Conservation (phyloP, 805 yeast genomes). For the Yarrowia sp. region DNA sequence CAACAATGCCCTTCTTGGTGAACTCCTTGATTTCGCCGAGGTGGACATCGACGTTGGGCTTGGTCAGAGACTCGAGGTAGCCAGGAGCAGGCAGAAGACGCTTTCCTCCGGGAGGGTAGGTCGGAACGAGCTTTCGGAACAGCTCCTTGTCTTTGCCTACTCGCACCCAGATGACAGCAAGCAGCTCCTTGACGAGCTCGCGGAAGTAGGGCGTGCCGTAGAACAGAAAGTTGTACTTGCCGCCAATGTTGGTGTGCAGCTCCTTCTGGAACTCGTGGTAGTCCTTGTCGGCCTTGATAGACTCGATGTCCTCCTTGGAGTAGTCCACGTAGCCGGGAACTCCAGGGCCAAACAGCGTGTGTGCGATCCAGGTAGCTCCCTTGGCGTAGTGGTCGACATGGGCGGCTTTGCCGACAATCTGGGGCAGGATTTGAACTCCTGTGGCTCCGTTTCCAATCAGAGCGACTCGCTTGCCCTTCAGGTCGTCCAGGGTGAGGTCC, state of each 20-base stretch:
- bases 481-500: conserved; percentile 31
- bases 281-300: conserved; percentile 24
- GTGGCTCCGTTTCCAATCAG: conserved; percentile 42
- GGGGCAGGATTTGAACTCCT: conserved; percentile 40
- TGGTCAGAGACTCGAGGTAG: conserved; percentile 29
- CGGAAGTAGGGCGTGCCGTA: conserved; percentile 16
- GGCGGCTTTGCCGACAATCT: conserved; percentile 33
- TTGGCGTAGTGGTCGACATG: conserved; percentile 32
- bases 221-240: conserved; percentile 25
- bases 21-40: conserved; percentile 28
- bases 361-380: conserved; percentile 31
- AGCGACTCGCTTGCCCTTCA: conserved; percentile 36
- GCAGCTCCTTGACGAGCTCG: conserved; percentile 28
- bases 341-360: conserved; percentile 31
- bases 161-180: conserved; percentile 24
- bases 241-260: conserved; percentile 28
- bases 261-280: conserved; percentile 33
- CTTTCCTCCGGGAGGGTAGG: conserved; percentile 28
- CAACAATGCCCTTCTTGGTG: conserved; percentile 30
- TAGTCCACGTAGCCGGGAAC: conserved; percentile 30
- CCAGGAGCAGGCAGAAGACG: conserved; percentile 30
- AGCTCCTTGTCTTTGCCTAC: conserved; percentile 28
- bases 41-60: conserved; percentile 28
- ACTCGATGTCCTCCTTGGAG: conserved; percentile 27
- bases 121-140: conserved; percentile 29